Base-by-base conservation (phyloP, 805 yeast genomes). In the Kodamaea hsintzibuensis region DNA sequence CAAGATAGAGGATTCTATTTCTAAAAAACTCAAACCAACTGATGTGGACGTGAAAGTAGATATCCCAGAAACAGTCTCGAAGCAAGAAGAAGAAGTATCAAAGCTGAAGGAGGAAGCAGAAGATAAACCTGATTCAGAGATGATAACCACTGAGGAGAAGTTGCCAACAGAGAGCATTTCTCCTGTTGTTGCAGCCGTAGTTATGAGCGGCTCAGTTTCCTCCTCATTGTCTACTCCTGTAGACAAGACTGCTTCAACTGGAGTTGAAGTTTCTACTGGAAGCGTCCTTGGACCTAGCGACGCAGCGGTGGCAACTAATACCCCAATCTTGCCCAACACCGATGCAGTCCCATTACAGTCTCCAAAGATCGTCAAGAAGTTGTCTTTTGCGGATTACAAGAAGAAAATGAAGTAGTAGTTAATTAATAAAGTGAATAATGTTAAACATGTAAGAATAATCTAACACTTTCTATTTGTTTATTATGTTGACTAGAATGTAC, bases 381-480 rank as follows among this genome's bases (percentile, higher is more conserved):
- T 87, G 60, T 84, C 89, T 47, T 82, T 87, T 65, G 91, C 91
- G 0, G 93, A 87, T 62, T 87, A 87, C 66, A 85, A 84, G 67
- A 86, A 82, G 74, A 82, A 82, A 62, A 72, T 71, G 77, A 72
- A 71, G 57, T 73, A 61, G 47, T 49, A 30, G 35, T 30, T 30
- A 30, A 30, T 30, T 30, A 22, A 30, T 30, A 9, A 30, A 30
- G 35, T 30, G 35, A 30, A 5, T 30, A 30, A 30, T 30, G 25
- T 30, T 30, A 8, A 9, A 30, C 10, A 2, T 30, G 35, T 30
- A 30, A 22, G 35, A 30, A 30, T 8, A 3, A 27, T 9, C 35
- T 30, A 30, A 22, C 25, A 22, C 25, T 22, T 22, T n/a, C n/a
- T n/a, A n/a, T n/a, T n/a, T n/a, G n/a, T n/a, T n/a, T n/a, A n/a